These are phyloP conservation scores for Thelonectria discophora DNA, from an alignment of 2,329 filamentous ascomycete species.

Conservation along the genomic window DNA sequence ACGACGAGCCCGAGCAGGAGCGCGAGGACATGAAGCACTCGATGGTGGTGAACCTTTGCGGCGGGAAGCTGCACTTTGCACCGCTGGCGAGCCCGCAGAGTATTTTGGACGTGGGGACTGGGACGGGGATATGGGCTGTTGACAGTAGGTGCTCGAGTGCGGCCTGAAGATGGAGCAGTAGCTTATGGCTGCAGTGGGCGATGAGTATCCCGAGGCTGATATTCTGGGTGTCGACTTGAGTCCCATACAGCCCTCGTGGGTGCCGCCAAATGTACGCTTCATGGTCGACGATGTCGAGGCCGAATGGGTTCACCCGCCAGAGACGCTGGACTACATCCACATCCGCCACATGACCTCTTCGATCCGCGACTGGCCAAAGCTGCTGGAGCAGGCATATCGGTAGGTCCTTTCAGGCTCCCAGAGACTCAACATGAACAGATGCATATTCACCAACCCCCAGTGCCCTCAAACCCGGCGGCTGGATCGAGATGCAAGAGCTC, in stretches of 20 bases:
- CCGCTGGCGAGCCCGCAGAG: conserved; percentile 4
- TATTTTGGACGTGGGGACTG: conserved; percentile 17
- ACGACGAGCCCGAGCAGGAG: conserved; percentile 18
- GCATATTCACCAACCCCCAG: too few relatives aligned
- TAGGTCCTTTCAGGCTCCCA: conserved; percentile 36
- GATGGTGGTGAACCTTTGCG: conserved; percentile 15
- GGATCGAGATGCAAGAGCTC: conserved; percentile 54
- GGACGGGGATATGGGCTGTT: conserved; percentile 15
- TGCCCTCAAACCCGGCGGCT: conserved; percentile 53
- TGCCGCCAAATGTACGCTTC: conserved; percentile 66
- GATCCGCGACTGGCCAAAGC: conserved; percentile 41
- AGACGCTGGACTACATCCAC: conserved; percentile 45
- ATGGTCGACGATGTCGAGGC: conserved; percentile 66
- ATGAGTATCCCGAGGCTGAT: conserved; percentile 47
- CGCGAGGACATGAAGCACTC: conserved; percentile 18
- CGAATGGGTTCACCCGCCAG: conserved; percentile 52
- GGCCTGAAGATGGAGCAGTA: too few relatives aligned
- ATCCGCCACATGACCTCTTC: conserved; percentile 44
- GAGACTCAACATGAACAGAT: background rate
- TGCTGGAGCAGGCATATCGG: conserved; percentile 22
- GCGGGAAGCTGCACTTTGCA: conserved; percentile 10
- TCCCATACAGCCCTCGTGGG: conserved; percentile 54
- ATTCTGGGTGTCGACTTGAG: conserved; percentile 50
- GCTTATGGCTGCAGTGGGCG: conserved; percentile 33
- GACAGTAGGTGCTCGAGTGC: conserved; percentile 6